Conservation (phyloP, 140 eudicot species). For the Flaveria floridana region DNA sequence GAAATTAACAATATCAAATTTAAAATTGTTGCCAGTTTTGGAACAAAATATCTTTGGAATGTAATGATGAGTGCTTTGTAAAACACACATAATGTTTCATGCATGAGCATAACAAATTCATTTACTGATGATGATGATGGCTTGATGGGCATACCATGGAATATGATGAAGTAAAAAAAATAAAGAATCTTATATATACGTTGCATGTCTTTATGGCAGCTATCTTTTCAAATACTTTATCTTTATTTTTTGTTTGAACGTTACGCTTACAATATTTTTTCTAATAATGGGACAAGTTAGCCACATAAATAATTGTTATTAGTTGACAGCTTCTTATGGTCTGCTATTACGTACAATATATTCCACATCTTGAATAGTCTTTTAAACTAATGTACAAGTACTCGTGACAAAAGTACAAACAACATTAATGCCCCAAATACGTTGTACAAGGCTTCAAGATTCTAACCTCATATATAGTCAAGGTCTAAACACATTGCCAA, state of each 20-base stretch:
- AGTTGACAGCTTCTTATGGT: constrained; percentile 31
- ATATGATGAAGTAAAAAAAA: not conserved
- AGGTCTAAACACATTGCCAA: constrained; percentile 9
- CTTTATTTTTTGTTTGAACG: not conserved
- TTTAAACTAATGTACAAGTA: constrained; percentile 24
- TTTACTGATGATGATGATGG: constrained; percentile 23
- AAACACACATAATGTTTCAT: constrained; percentile 20
- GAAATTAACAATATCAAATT: too few relatives aligned
- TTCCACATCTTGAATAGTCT: constrained; percentile 24
- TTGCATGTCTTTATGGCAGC: constrained; percentile 13
- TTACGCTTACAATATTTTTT: constrained; percentile 19
- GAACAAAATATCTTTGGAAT: constrained; percentile 20
- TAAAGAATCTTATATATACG: constrained; percentile 27
- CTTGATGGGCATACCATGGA: not conserved
- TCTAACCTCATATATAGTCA: constrained; percentile 2
- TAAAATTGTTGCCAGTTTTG: not conserved
- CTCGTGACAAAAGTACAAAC: constrained; percentile 3
- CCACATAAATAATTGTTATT: constrained; percentile 17
- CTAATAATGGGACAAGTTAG: constrained; percentile 24
- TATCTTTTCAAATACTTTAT: not conserved
- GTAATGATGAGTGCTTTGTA: not conserved
- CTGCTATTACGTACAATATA: not conserved
- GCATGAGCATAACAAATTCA: constrained; percentile 34
- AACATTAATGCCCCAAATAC: not conserved
- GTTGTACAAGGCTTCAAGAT: constrained; percentile 5